Evolutionary conservation across 768 basidiomycete genomes (phyloP).

Genomic region (Suillus lakei): DNA sequence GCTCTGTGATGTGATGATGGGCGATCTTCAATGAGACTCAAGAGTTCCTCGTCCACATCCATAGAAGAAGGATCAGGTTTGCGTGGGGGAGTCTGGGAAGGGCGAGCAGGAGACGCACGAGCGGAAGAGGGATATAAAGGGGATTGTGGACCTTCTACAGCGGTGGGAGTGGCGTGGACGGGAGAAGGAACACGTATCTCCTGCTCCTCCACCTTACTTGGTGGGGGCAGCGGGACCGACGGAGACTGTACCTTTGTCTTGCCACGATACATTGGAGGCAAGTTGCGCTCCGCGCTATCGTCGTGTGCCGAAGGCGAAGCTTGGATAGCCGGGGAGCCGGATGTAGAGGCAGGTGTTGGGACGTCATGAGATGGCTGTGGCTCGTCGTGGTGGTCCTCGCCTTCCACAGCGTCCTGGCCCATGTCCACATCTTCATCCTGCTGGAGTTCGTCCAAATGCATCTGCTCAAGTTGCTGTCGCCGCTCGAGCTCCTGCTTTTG

Average conservation of each 20-base stretch:
- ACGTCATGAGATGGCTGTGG: not conserved
- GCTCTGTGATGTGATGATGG: slow-evolving; percentile 23
- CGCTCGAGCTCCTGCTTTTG: slow-evolving; percentile 6
- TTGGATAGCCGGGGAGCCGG: not conserved
- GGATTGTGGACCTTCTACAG: not conserved
- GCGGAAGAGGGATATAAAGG: not conserved
- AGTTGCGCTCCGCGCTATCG: not conserved
- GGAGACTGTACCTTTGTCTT: slow-evolving; percentile 2
- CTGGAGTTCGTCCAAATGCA: slow-evolving; percentile 1
- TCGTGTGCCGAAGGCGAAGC: not conserved
- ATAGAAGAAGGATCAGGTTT: slow-evolving; percentile 41
- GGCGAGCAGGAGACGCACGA: not conserved
- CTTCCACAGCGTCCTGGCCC: slow-evolving; percentile 44
- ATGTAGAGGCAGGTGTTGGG: not conserved
- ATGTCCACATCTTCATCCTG: slow-evolving; percentile 22
- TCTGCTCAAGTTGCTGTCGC: slow-evolving; percentile 6
- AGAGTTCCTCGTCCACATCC: slow-evolving; percentile 64
- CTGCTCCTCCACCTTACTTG: slow-evolving; percentile 9
- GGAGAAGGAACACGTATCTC: not conserved
- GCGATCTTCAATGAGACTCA: slow-evolving; percentile 69
- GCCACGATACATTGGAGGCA: slow-evolving; percentile 5
- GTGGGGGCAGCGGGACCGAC: not conserved
- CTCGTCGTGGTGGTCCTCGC: slow-evolving; percentile 42
- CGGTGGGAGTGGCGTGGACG: not conserved
- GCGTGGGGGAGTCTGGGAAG: slow-evolving; percentile 1